Evolutionary conservation across 805 yeast genomes (phyloP).

Genomic region (Wickerhamiella kazuoi): DNA sequence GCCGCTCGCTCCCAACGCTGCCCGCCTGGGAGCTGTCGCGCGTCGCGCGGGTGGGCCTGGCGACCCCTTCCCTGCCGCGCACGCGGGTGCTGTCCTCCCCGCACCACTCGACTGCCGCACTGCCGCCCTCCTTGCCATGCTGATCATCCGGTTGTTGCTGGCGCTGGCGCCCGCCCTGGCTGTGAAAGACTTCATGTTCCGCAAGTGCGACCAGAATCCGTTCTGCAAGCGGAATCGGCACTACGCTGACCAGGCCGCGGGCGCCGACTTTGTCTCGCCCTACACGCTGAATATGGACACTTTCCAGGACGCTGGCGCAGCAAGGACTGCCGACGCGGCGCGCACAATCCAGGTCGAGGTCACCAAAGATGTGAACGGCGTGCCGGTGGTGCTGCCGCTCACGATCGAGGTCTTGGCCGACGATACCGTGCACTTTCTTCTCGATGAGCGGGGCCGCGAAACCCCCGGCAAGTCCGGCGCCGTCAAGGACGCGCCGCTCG

Average conservation of each 20-base stretch:
- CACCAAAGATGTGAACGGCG: slow-evolving; percentile 15
- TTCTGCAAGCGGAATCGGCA: slow-evolving; percentile 68
- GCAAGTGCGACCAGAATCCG: slow-evolving; percentile 63
- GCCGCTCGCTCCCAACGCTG: too few species aligned
- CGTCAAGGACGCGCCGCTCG: slow-evolving; percentile 2
- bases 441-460: slow-evolving; percentile 42
- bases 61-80: too few species aligned
- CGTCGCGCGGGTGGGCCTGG: too few species aligned
- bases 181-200: slow-evolving; percentile 31
- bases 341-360: not conserved
- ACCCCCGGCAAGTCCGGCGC: too few species aligned
- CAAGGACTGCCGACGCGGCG: slow-evolving; percentile 1
- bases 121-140: too few species aligned
- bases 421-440: slow-evolving; percentile 42
- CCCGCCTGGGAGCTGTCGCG: too few species aligned
- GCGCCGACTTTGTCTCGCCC: slow-evolving; percentile 27
- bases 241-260: slow-evolving; percentile 31
- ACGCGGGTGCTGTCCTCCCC: too few species aligned
- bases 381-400: slow-evolving; percentile 36
- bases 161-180: slow-evolving; percentile 8
- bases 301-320: too few species aligned
- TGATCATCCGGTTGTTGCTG: not conserved
- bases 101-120: too few species aligned
- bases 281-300: slow-evolving; percentile 15
- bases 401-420: slow-evolving; percentile 38